Evolutionary conservation across 2,329 filamentous ascomycete genomes (phyloP).

Genomic region (Nannizzia gypsea): DNA sequence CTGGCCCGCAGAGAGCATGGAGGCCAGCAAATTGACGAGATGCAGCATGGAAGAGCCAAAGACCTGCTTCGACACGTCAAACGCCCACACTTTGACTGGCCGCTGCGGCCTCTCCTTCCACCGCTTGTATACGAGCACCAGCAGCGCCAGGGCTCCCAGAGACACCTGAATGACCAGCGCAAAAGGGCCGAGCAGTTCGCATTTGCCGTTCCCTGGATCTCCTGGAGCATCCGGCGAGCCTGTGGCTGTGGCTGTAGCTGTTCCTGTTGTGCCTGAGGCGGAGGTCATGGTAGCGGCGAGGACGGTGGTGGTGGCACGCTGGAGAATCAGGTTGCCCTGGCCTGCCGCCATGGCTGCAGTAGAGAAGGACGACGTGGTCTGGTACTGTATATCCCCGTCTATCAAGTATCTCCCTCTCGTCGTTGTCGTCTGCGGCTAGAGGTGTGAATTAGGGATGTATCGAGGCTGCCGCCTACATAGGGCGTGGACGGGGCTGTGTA

Average conservation of each 20-base stretch:
- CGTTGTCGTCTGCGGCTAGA: not conserved
- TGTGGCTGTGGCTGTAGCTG: slow-evolving; percentile 5
- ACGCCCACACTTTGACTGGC: slow-evolving; percentile 93
- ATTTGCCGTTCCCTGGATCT: slow-evolving; percentile 56
- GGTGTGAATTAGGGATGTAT: not conserved
- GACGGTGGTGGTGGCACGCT: slow-evolving; percentile 8
- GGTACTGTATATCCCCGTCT: not conserved
- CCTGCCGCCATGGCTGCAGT: not conserved
- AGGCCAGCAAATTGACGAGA: slow-evolving; percentile 88
- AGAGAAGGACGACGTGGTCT: not conserved
- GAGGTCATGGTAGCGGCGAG: slow-evolving; percentile 13
- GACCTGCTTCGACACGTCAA: slow-evolving; percentile 94
- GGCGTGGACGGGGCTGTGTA: not conserved
- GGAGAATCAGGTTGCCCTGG: not conserved
- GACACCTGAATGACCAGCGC: slow-evolving; percentile 81
- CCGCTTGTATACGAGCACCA: slow-evolving; percentile 84
- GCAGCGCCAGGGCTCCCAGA: slow-evolving; percentile 67
- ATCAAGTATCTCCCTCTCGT: not conserved
- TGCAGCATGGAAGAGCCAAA: slow-evolving; percentile 87
- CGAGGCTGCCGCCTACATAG: slow-evolving; percentile 3
- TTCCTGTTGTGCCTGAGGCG: not conserved
- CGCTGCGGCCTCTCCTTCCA: slow-evolving; percentile 85
- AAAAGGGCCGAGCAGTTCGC: slow-evolving; percentile 77
- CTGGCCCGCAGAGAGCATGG: slow-evolving; percentile 81
- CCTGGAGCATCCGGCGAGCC: slow-evolving; percentile 14